phyloP scores from a whole-genome alignment of 1,284 basidiomycete genomes.

The Gymnopus androsaceus region DNA sequence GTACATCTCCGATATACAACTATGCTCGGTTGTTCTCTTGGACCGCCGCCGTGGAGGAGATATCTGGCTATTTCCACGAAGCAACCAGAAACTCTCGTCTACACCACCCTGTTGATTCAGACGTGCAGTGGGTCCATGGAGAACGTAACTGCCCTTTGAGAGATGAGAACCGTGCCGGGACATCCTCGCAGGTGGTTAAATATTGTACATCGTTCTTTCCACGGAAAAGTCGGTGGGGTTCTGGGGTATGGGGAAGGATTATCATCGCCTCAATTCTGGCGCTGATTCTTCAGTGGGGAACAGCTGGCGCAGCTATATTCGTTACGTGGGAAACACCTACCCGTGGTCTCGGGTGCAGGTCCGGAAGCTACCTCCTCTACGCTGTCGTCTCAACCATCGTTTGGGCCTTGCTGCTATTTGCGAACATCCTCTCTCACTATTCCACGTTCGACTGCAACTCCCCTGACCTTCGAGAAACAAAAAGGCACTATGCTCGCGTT shows the following conservation, averaged over 20 bases:
- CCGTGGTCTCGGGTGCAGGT: constrained; percentile 41
- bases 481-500: neutral
- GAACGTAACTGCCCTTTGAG: neutral
- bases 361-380: constrained; percentile 39
- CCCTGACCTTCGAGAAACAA: neutral
- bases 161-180: constrained; percentile 26
- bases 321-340: constrained; percentile 41
- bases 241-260: constrained; percentile 32
- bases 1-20: constrained; percentile 32
- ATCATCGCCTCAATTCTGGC: constrained; percentile 35
- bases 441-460: constrained; percentile 7
- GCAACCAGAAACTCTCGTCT: neutral
- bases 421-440: constrained; percentile 38
- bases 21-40: constrained; percentile 31
- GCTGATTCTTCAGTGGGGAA: constrained; percentile 41
- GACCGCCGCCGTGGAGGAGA: constrained; percentile 24
- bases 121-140: constrained; percentile 12
- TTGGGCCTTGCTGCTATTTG: constrained; percentile 40
- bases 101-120: constrained; percentile 16
- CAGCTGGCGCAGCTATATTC: constrained; percentile 36
- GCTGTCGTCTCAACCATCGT: constrained; percentile 35
- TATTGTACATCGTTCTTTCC: constrained; percentile 26
- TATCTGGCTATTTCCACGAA: constrained; percentile 23
- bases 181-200: constrained; percentile 24
- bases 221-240: constrained; percentile 26